Base-by-base conservation (phyloP, 2,329 filamentous ascomycete species). In the Rutstroemia sp. region DNA sequence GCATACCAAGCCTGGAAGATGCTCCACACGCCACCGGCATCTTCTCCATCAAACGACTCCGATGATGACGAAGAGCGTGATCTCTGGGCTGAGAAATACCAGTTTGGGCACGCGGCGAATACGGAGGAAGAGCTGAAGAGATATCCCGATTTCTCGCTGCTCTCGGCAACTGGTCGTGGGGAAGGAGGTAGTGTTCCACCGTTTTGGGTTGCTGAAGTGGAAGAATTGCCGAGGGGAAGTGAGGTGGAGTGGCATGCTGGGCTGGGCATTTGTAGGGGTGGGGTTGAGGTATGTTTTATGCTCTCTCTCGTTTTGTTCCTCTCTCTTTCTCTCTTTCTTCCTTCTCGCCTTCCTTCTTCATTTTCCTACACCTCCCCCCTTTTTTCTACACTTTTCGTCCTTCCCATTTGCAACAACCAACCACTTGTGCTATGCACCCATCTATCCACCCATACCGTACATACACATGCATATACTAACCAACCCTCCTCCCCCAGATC, bases 181-280 rank as follows among this genome's bases (percentile, higher is more conserved):
- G 5, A 12, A 41, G 16, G 6, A 10, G 4, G 12, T 4, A 37
- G 23, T 7, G 39, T 50, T 2, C 86, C 91, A 1, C 86, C 86
- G 0, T 79, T 92, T 64, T 87, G 94, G 67, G 80, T 86, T 0
- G 86, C 84, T 1, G 84, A 94, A 66, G 87, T 96, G 1, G 79
- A 85, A 45, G 81, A 85, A 62, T 77, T 99, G 12, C 94, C 94
- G 1, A 81, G 89, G 19, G 77, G 75, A 16, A 86, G 87, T 27
- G 77, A 77, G 39, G 82, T 96, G 10, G 94, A 99, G 74, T 99
- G 92, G 92, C 86, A 89, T 63, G 85, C 79, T 1, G 80, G 86
- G 57, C 68, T 82, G 3, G 88, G 89, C 0, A 70, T 87, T 45
- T 59, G 53, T 9, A 48, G 52, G 49, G 61, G 59, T n/a, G 25